Percentiles rank a stretch among this genome's conserved stretches.
Evolutionary conservation across 108 stramenopile genomes (phyloP).

Genomic region (Cyclotella atomus): DNA sequence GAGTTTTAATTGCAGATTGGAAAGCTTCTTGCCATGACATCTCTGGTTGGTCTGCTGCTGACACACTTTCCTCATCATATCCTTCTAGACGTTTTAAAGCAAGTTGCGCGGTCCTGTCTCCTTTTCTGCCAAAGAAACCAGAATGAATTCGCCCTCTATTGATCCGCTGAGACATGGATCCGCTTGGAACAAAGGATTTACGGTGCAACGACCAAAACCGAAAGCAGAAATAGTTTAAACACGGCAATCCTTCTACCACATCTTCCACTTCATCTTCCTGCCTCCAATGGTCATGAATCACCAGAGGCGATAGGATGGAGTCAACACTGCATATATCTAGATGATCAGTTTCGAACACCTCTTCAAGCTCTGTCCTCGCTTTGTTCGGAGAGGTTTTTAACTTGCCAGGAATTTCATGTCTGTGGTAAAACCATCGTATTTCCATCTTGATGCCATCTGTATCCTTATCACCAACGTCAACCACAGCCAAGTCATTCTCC

Average conservation of each 20-base stretch:
- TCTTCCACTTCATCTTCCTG: not conserved
- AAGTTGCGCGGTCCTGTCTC: constrained; percentile 36
- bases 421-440: constrained; percentile 80
- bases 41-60: not conserved
- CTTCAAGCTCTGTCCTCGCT: constrained; percentile 39
- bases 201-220: constrained; percentile 80
- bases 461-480: not conserved
- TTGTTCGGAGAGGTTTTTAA: constrained; percentile 14
- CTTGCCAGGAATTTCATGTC: constrained; percentile 60
- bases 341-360: constrained; percentile 86
- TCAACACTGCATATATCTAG: constrained; percentile 52
- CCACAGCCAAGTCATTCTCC: no score
- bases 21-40: constrained; percentile 61
- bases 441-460: constrained; percentile 47
- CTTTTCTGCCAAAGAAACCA: constrained; percentile 24
- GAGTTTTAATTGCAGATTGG: constrained; percentile 58
- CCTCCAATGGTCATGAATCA: constrained; percentile 23
- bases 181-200: constrained; percentile 75
- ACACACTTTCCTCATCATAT: not conserved
- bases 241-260: constrained; percentile 49
- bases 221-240: constrained; percentile 61
- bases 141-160: constrained; percentile 57
- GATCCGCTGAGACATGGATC: constrained; percentile 51
- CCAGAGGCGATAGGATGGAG: constrained; percentile 59
- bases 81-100: constrained; percentile 39